These are phyloP conservation scores for Selenicereus undatus DNA, from an alignment of 148 eudicot genomes.

Conservation along the genomic window DNA sequence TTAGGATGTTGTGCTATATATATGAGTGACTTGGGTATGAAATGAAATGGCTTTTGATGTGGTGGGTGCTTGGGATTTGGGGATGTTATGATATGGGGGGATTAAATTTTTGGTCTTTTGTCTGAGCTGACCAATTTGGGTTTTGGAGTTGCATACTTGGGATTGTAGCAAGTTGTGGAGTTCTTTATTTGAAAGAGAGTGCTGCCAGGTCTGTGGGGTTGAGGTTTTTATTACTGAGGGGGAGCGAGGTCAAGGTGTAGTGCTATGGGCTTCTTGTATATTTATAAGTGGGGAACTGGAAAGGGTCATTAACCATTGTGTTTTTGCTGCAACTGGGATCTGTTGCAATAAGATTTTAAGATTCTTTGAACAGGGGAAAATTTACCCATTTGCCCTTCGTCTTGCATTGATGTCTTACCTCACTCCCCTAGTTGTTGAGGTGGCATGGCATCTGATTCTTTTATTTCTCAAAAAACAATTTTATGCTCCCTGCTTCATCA, in stretches of 20 bases:
- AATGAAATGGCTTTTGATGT: not conserved
- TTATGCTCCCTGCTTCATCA: not conserved
- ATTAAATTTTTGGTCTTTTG: not conserved
- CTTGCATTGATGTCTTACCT: constrained; percentile 18
- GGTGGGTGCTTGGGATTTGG: constrained; percentile 9
- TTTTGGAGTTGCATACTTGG: not conserved
- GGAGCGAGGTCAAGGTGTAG: not conserved
- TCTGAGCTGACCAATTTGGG: not conserved
- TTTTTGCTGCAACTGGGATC: constrained; percentile 24
- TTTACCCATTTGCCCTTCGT: constrained; percentile 25
- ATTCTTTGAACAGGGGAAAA: constrained; percentile 11
- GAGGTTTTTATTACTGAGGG: constrained; percentile 1
- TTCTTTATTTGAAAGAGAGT: not conserved
- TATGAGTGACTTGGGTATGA: not conserved
- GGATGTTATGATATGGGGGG: not conserved
- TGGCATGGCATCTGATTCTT: constrained; percentile 29
- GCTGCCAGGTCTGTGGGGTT: constrained; percentile 15
- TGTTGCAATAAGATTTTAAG: constrained; percentile 21
- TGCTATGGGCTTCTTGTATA: constrained; percentile 3
- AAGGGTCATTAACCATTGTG: constrained; percentile 18
- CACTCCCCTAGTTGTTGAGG: constrained; percentile 16
- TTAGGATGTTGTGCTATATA: not conserved
- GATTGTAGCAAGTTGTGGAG: not conserved
- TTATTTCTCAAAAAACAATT: not conserved
- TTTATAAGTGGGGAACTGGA: constrained; percentile 15